Evolutionary conservation across 371 early-diverging fungal genomes (phyloP).

Genomic region (Rhizopus sp.): DNA sequence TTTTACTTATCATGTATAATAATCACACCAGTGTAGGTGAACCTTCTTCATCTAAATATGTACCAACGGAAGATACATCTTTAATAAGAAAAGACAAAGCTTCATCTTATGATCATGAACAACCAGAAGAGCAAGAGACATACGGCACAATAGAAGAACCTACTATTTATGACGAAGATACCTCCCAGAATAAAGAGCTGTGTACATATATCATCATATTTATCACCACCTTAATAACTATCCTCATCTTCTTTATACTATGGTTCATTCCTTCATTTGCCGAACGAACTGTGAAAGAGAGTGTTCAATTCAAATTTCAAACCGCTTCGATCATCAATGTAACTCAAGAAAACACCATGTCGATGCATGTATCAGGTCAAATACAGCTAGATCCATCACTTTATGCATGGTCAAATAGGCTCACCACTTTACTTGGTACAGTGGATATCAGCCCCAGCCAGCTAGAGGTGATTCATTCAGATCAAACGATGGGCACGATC

Average conservation of each 20-base stretch:
- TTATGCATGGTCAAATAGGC: constrained; percentile 23
- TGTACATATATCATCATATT: constrained; percentile 22
- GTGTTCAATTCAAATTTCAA: constrained; percentile 32
- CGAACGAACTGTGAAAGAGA: constrained; percentile 39
- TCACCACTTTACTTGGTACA: constrained; percentile 31
- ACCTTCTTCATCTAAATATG: constrained; percentile 11
- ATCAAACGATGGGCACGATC: constrained; percentile 35
- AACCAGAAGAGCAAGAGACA: constrained; percentile 1
- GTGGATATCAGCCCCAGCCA: constrained; percentile 21
- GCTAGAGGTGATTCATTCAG: constrained; percentile 24
- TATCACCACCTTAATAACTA: constrained; percentile 7
- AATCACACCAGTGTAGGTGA: constrained; percentile 2
- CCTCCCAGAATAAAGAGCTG: constrained; percentile 3
- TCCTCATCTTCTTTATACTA: constrained; percentile 20
- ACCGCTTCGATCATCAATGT: constrained; percentile 42
- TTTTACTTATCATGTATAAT: background rate
- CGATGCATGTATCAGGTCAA: constrained; percentile 44
- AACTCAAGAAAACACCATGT: constrained; percentile 29
- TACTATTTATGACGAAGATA: background rate
- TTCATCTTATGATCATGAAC: background rate
- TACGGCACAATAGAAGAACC: constrained; percentile 1
- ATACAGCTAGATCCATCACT: constrained; percentile 27
- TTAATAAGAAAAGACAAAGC: background rate
- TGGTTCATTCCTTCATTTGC: constrained; percentile 50
- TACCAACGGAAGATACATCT: constrained; percentile 1